Evolutionary conservation across 2,329 filamentous ascomycete species (phyloP).

Genomic region (Paraconiothyrium sp.): DNA sequence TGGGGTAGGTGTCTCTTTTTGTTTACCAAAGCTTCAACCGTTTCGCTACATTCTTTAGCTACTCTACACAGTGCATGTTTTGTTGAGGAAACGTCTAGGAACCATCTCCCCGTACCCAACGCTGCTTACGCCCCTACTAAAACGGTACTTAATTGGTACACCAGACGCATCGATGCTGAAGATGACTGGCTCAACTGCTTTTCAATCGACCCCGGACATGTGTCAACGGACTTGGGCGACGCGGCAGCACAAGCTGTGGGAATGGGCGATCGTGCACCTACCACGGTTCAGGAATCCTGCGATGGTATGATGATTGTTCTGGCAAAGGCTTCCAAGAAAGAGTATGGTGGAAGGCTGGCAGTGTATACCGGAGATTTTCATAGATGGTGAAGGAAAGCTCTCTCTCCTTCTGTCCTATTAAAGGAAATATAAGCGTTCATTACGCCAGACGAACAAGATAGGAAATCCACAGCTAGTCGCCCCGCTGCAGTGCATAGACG

Average conservation of each 20-base stretch:
- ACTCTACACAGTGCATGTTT: background rate
- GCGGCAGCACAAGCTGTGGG: constrained; percentile 14
- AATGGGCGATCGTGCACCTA: constrained; percentile 11
- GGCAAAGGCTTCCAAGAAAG: constrained; percentile 8
- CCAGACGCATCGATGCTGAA: constrained; percentile 15
- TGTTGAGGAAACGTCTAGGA: constrained; percentile 9
- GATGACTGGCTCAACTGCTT: constrained; percentile 21
- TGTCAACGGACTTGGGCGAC: constrained; percentile 20
- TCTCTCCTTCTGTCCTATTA: background rate
- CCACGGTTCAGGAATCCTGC: constrained; percentile 18
- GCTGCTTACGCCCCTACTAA: constrained; percentile 22
- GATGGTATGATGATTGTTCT: constrained; percentile 20
- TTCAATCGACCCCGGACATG: constrained; percentile 18
- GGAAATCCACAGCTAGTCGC: too few relatives aligned
- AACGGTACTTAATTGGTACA: constrained; percentile 21
- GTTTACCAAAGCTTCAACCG: constrained; percentile 1
- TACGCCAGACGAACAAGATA: too few relatives aligned
- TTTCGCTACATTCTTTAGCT: background rate
- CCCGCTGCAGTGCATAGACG: too few relatives aligned
- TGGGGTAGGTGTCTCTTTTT: constrained; percentile 12
- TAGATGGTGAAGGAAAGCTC: background rate
- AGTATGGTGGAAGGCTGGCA: constrained; percentile 5
- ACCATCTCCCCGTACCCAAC: constrained; percentile 23
- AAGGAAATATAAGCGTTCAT: too few relatives aligned
- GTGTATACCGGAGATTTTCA: constrained; percentile 1